A percentile compares a stretch with the other conserved stretches of the same genome.
phyloP scores from a whole-genome alignment of 495 filamentous ascomycete species.

The Polyplosphaeria fusca region DNA sequence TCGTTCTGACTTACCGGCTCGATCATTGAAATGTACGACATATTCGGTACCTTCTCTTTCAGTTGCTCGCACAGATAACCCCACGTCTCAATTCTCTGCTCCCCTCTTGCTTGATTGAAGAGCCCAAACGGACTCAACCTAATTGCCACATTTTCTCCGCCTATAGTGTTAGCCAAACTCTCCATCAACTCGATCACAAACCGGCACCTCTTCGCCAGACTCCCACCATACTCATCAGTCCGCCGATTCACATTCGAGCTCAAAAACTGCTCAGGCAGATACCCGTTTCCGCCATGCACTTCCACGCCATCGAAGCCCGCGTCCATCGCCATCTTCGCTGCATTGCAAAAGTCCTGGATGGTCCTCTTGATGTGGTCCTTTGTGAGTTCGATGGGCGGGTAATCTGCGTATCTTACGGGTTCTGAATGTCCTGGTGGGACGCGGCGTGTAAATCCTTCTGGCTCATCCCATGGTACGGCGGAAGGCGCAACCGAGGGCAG shows the following conservation, averaged over 20 bases:
- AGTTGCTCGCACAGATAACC: constrained; percentile 48
- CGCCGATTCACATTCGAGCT: constrained; percentile 37
- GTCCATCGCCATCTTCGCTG: constrained; percentile 41
- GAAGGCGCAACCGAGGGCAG: constrained; percentile 41
- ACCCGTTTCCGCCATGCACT: constrained; percentile 40
- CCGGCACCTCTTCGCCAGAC: constrained; percentile 34
- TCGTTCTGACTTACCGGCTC: constrained; percentile 50
- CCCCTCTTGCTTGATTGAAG: constrained; percentile 49
- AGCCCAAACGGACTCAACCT: constrained; percentile 41
- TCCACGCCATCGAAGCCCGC: constrained; percentile 56
- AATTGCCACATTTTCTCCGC: constrained; percentile 20
- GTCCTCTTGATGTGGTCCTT: constrained; percentile 46
- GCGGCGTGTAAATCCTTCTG: constrained; percentile 42
- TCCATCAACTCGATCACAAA: constrained; percentile 41
- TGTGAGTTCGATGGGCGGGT: constrained; percentile 49
- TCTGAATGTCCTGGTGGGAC: constrained; percentile 36
- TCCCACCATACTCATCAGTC: constrained; percentile 41
- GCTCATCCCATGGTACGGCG: constrained; percentile 45
- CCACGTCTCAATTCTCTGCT: constrained; percentile 49
- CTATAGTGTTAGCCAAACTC: constrained; percentile 12
- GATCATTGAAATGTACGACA: constrained; percentile 53
- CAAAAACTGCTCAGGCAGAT: constrained; percentile 41
- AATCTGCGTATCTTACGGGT: constrained; percentile 45
- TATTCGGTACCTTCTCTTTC: constrained; percentile 35
- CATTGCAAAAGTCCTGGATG: constrained; percentile 41